Conservation (phyloP, 2,329 filamentous ascomycete genomes). For the Xylariaceae sp. region DNA sequence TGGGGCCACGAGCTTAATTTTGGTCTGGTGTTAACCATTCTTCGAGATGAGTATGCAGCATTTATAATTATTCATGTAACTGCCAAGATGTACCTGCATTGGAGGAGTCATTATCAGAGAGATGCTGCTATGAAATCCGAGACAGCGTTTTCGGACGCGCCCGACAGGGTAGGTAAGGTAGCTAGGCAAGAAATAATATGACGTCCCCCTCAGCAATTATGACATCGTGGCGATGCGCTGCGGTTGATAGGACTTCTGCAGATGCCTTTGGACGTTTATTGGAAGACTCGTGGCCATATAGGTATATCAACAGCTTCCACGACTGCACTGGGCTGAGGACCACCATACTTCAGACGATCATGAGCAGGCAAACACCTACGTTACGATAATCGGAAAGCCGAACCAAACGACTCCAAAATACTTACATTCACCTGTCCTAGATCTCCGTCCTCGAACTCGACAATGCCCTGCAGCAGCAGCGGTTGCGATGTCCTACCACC, state of each 20-base stretch:
- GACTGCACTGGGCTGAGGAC: neutral
- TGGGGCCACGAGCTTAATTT: neutral
- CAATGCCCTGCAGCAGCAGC: constrained; percentile 22
- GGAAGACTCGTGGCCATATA: neutral
- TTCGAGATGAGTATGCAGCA: too few relatives aligned
- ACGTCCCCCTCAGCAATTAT: neutral
- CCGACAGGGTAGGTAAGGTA: neutral
- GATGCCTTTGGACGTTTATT: too few relatives aligned
- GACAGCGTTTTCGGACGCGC: neutral
- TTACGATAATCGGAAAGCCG: too few relatives aligned
- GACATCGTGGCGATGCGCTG: neutral
- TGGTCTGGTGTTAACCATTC: too few relatives aligned
- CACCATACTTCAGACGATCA: neutral
- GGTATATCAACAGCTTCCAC: neutral
- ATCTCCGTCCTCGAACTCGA: neutral
- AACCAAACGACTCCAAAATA: neutral
- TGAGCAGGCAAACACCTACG: neutral
- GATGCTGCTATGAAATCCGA: neutral
- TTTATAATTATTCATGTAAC: too few relatives aligned
- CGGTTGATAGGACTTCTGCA: neutral
- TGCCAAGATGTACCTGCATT: neutral
- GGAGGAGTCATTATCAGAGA: neutral
- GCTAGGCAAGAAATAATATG: too few relatives aligned
- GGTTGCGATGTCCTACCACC: constrained; percentile 25
- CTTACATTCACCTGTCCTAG: neutral